phyloP scores from a whole-genome alignment of 306 rosid species.

The Ochetophila trinervis region DNA sequence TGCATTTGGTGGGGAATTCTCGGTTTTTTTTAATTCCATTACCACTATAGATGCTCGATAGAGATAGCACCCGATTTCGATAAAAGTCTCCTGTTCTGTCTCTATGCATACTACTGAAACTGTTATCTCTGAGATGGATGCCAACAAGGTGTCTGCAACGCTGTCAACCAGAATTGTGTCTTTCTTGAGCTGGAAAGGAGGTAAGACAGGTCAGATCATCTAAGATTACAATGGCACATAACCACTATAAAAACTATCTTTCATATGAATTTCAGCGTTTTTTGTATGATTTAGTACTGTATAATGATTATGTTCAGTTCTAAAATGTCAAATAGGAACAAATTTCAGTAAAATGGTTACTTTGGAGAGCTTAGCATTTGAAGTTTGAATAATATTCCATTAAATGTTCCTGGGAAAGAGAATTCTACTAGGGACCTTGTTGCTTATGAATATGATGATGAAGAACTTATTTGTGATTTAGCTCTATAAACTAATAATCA shows the following conservation, averaged over 20 bases:
- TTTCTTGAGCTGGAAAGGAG: constrained; percentile 27
- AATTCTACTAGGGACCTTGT: not conserved
- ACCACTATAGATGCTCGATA: constrained; percentile 40
- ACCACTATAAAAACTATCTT: too few species aligned
- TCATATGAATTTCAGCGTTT: too few species aligned
- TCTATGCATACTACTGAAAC: constrained; percentile 19
- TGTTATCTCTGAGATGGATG: constrained; percentile 36
- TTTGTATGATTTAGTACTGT: too few species aligned
- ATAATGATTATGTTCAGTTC: too few species aligned
- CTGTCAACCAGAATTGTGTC: constrained; percentile 11
- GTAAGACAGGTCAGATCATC: not conserved
- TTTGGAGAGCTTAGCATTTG: too few species aligned
- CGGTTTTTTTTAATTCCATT: constrained; percentile 30
- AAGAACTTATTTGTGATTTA: too few species aligned
- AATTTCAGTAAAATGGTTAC: too few species aligned
- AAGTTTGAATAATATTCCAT: too few species aligned
- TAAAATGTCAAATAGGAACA: too few species aligned
- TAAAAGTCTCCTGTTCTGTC: constrained; percentile 24
- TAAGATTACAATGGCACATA: not conserved
- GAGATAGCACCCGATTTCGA: constrained; percentile 41
- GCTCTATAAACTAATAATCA: too few species aligned
- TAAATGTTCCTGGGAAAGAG: not conserved
- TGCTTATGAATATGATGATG: not conserved
- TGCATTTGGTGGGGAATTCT: constrained; percentile 25
- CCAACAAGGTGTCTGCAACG: constrained; percentile 30